Base-by-base conservation (phyloP, 768 basidiomycete species). In the Candolleomyces aberdarensis region DNA sequence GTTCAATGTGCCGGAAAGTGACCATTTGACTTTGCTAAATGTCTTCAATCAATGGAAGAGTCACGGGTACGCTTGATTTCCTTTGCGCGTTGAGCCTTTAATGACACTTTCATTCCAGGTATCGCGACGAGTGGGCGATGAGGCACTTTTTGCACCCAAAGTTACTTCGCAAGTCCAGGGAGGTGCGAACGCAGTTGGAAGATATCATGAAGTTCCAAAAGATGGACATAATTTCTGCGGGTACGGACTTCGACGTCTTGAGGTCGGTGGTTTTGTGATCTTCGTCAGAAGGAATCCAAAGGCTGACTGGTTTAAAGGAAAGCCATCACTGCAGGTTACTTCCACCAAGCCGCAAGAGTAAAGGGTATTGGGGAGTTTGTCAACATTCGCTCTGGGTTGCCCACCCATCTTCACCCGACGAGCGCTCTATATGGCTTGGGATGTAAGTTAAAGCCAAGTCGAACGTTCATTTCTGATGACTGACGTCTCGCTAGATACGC, bases 201-300 rank as follows among this genome's bases (percentile, higher is more conserved):
- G 97, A 99, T 69, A 98, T 99, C 73, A 98, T 98, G 95, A 96
- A 97, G 70, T 91, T 92, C 74, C 96, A 98, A 76, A 98, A 98
- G 78, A 93, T 98, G 91, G 92, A 91, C 52, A 74, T 94, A 20
- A 84, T 93, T 66, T 94, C 94, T 5, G 89, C 87, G 43, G 96
- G 96, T 7, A 98, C 96, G 0, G 95, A 98, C 71, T 98, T 94
- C 75, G 97, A 99, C 69, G 75, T 96, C 22, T 80, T 98, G 63
- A 76, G 82, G 82, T 93, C 32, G 64, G 48, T 48, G 14, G 47
- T 8, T n/a, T 31, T 10, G 36, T 58, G 49, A 22, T 36, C 58
- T 47, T 44, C 46, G 19, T 6, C 13, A 49, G 5, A 8, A 14
- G 6, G 22, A 11, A 20, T 26, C 26, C 26, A 17, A 17, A 29